phyloP scores from a whole-genome alignment of 305 asterid species.

The Solanum hybrid region DNA sequence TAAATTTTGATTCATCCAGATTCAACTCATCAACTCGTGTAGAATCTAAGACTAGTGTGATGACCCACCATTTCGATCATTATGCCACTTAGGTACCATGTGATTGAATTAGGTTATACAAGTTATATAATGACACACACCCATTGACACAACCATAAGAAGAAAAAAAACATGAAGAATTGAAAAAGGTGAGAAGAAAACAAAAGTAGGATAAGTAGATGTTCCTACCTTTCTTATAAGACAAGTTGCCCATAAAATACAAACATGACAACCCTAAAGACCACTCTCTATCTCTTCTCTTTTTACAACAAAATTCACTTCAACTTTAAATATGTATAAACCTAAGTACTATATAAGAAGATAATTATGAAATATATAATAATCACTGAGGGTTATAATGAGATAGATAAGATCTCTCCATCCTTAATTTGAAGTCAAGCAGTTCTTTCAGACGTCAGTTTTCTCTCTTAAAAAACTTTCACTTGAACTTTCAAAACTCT shows the following conservation, averaged over 20 bases:
- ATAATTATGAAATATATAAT: background rate
- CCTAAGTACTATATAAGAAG: background rate
- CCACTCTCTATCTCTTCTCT: background rate
- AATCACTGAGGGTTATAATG: accelerated
- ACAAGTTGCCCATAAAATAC: background rate
- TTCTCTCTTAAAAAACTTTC: background rate
- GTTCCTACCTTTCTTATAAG: background rate
- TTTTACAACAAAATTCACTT: background rate
- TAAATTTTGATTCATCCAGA: no score
- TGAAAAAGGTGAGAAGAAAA: background rate
- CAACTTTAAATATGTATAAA: background rate
- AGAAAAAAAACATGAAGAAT: background rate
- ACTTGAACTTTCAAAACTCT: background rate
- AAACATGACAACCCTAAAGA: constrained; percentile 1
- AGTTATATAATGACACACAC: background rate
- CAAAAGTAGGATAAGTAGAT: background rate
- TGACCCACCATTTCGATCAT: no score
- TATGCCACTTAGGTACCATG: no score
- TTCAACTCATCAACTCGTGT: background rate
- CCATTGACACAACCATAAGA: background rate
- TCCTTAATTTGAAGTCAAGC: background rate
- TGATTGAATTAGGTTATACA: background rate
- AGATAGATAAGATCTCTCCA: background rate
- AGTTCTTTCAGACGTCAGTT: background rate
- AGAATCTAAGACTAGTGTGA: no score